Evolutionary conservation across 805 yeast species (phyloP), one percentile per base, ranked within the genome.

Genomic region (Nakazawaea wickerhamii): DNA sequence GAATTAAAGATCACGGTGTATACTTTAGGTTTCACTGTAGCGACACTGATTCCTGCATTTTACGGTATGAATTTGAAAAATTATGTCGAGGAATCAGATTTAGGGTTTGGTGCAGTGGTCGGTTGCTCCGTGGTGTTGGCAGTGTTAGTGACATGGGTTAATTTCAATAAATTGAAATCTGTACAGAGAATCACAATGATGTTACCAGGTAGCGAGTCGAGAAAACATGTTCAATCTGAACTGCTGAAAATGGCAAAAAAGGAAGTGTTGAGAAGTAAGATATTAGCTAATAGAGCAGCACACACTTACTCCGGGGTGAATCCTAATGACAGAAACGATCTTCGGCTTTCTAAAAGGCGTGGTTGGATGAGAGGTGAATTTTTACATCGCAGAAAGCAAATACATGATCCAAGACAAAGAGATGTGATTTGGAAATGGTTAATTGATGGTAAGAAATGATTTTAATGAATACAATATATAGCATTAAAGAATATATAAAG

Each of bases 61-160:
- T 90, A 86, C 55, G 96, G 95, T 26, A 85, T 85, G 95, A 85
- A 85, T 55, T 64, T 85, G 53, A 81, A 81, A 48, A 85, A 85
- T 53, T 84, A 79, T 54, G 77, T 84, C 4, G 95, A 85, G 57
- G 86, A 82, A 4, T 75, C 84, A 1, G 54, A 65, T 27, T 55
- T 62, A 31, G 93, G 93, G 0, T 85, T 85, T 59, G 77, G 72
- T 0, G 64, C 69, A 1, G 81, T 84, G 4, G 68, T 82, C 2
- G 57, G 59, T 0, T 43, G 75, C 4, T 43, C 45, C 9, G 22
- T 37, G 11, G 15, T 42, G 4, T 13, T 37, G 23, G 45, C 45
- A 5, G 45, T 71, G 5, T 35, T 70, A 1, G 71, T 84, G 35
- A 78, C 87, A 0, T 52, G 71, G 25, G 59, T 71, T 33, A 81